Percentiles rank a stretch among this genome's conserved stretches.
Evolutionary conservation across 495 filamentous ascomycete genomes (phyloP).

Genomic region (Platismatia glauca): DNA sequence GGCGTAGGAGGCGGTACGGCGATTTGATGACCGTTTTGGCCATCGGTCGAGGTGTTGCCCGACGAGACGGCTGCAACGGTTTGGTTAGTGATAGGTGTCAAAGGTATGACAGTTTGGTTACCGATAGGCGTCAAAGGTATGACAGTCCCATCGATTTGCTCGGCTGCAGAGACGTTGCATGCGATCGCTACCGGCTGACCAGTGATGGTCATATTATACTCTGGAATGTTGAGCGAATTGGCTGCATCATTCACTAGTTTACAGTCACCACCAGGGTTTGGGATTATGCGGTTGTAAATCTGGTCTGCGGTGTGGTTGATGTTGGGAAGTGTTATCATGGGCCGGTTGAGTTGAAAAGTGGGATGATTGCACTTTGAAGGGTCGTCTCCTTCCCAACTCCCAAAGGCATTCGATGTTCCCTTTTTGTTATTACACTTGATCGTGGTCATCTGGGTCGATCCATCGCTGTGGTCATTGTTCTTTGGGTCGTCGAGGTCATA

Average conservation of each 20-base stretch:
- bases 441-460: not conserved
- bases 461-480: not conserved
- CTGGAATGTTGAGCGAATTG: conserved; percentile 4
- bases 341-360: not conserved
- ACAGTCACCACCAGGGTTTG: conserved; percentile 14
- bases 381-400: not conserved
- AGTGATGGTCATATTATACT: conserved; percentile 9
- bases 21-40: conserved; percentile 1
- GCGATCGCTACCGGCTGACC: conserved; percentile 15
- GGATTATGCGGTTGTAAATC: conserved; percentile 12
- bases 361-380: not conserved
- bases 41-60: not conserved
- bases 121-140: not conserved
- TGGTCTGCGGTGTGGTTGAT: conserved; percentile 14
- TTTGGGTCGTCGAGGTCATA: conserved; percentile 6
- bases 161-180: conserved; percentile 9
- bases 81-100: no score
- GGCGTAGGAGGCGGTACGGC: conserved; percentile 1
- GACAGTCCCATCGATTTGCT: not conserved
- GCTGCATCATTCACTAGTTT: conserved; percentile 12
- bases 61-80: not conserved
- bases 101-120: not conserved
- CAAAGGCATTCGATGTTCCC: not conserved
- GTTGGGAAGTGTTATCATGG: conserved; percentile 4
- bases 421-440: not conserved